phyloP scores from a whole-genome alignment of 2,329 filamentous ascomycete genomes.

The Trichoderma sp. region DNA sequence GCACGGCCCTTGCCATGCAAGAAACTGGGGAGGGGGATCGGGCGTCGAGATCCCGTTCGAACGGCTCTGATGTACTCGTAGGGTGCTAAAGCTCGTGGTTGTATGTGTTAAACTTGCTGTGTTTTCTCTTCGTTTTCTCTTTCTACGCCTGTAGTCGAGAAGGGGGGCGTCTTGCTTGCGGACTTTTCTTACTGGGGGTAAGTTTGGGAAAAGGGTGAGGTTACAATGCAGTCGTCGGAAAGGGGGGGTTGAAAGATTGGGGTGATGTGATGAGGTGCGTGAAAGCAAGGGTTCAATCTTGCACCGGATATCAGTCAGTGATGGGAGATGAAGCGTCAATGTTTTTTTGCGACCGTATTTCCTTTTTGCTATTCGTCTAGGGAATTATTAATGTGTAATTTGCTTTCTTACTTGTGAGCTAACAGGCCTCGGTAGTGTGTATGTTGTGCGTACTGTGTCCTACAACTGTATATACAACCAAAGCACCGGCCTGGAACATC shows the following conservation, averaged over 20 bases:
- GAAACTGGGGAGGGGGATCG: neutral
- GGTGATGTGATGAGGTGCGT: neutral
- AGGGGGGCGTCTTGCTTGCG: neutral
- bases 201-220: neutral
- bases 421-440: neutral
- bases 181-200: neutral
- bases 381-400: neutral
- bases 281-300: neutral
- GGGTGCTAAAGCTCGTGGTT: conserved; percentile 4
- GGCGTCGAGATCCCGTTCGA: neutral
- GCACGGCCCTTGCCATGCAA: neutral
- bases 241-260: neutral
- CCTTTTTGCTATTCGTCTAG: neutral
- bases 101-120: neutral
- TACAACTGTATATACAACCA: neutral
- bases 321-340: neutral
- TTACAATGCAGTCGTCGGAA: neutral
- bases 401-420: neutral
- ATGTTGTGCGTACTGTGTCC: neutral
- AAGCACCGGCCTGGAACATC: neutral
- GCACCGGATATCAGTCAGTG: neutral
- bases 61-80: neutral
- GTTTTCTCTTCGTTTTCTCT: neutral
- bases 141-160: neutral
- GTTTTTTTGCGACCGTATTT: neutral